Percentiles rank a stretch among this genome's conserved stretches.
Evolutionary conservation across 2,329 filamentous ascomycete genomes (phyloP).

Genomic region (Metarhizium rileyi): DNA sequence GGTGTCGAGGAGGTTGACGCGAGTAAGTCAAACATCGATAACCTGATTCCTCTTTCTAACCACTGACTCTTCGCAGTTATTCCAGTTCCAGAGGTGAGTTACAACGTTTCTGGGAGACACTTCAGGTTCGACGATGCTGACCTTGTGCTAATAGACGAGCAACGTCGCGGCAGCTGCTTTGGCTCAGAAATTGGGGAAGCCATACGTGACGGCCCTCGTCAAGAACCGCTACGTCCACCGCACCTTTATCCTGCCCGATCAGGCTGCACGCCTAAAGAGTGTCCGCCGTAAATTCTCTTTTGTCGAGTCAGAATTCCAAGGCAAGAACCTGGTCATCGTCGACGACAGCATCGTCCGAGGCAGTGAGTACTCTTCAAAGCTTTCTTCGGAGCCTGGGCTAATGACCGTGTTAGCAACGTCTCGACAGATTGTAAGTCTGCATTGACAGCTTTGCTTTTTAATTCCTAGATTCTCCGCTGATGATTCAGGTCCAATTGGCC

Average conservation of each 20-base stretch:
- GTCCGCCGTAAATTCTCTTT: slow-evolving; percentile 84
- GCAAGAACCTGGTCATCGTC: slow-evolving; percentile 70
- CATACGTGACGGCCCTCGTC: slow-evolving; percentile 72
- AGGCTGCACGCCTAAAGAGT: slow-evolving; percentile 58
- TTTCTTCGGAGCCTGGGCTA: slow-evolving; percentile 40
- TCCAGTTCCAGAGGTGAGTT: slow-evolving; percentile 47
- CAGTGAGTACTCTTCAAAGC: neutral
- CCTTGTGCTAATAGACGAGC: slow-evolving; percentile 45
- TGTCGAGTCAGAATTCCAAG: slow-evolving; percentile 76
- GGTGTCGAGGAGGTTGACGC: slow-evolving; percentile 68
- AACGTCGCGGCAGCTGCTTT: slow-evolving; percentile 72
- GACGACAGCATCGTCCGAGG: slow-evolving; percentile 83
- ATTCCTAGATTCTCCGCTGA: neutral
- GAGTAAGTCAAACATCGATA: slow-evolving; percentile 9
- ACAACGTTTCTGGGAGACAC: neutral
- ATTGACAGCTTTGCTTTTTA: neutral
- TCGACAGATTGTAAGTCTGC: slow-evolving; percentile 13
- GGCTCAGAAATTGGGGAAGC: slow-evolving; percentile 65
- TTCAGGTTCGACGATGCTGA: slow-evolving; percentile 1
- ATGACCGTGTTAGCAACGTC: slow-evolving; percentile 8
- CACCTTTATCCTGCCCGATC: slow-evolving; percentile 26
- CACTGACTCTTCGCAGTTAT: slow-evolving; percentile 42
- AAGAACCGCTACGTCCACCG: slow-evolving; percentile 48
- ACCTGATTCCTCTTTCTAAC: slow-evolving; percentile 7
- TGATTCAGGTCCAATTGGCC: slow-evolving; percentile 50